phyloP scores from a whole-genome alignment of 768 basidiomycete genomes.

The Naganishia onofrii region DNA sequence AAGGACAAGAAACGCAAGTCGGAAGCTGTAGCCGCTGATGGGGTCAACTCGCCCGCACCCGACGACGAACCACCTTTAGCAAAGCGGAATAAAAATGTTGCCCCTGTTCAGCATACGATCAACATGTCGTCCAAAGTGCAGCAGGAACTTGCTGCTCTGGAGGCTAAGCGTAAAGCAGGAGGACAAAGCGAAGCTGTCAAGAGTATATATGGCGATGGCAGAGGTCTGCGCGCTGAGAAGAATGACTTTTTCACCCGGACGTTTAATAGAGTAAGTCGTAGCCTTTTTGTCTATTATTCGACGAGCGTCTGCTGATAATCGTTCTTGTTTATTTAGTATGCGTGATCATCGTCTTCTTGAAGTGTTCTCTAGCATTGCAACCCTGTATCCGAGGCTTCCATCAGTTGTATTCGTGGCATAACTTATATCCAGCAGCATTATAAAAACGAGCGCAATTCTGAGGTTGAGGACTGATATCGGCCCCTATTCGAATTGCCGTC shows the following conservation, averaged over 20 bases:
- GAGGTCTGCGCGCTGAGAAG: conserved; percentile 15
- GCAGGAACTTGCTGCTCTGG: conserved; percentile 27
- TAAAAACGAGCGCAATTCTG: background rate
- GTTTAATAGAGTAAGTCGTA: conserved; percentile 31
- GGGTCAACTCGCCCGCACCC: background rate
- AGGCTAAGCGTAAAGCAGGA: conserved; percentile 29
- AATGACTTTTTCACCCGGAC: conserved; percentile 35
- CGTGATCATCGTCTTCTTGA: background rate
- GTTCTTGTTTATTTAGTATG: conserved; percentile 11
- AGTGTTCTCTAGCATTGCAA: background rate
- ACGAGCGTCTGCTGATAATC: background rate
- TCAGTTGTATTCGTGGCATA: conserved; percentile 8
- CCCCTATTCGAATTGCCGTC: too few species aligned
- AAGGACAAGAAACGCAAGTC: conserved; percentile 32
- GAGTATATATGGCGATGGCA: conserved; percentile 31
- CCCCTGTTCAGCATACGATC: background rate
- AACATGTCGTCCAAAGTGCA: conserved; percentile 26
- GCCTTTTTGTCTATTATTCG: background rate
- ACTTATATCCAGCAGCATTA: background rate
- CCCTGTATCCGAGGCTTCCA: background rate
- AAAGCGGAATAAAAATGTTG: conserved; percentile 14
- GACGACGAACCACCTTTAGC: background rate
- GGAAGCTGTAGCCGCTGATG: background rate
- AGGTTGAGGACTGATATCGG: too few species aligned
- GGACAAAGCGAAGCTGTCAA: conserved; percentile 29